phyloP scores from a whole-genome alignment of 2,329 filamentous ascomycete species.

The Tolypocladium ovalisporum region DNA sequence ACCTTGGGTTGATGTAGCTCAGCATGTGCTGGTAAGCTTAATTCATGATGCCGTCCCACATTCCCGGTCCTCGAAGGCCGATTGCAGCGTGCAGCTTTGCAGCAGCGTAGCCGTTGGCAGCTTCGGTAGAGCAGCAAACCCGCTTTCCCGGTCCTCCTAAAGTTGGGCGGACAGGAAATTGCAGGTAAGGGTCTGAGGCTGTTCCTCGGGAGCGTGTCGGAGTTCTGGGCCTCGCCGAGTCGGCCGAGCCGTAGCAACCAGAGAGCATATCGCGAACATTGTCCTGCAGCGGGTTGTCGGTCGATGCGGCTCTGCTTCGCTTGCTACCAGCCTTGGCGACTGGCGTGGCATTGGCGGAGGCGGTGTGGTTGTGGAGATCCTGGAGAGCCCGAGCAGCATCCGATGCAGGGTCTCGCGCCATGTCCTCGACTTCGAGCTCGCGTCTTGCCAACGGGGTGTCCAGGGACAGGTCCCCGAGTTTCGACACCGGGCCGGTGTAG shows the following conservation, averaged over 20 bases:
- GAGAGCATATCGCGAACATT: constrained; percentile 54
- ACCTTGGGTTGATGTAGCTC: not conserved
- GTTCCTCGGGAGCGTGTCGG: constrained; percentile 23
- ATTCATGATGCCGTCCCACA: constrained; percentile 56
- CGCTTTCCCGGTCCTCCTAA: constrained; percentile 48
- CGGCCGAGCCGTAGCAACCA: constrained; percentile 17
- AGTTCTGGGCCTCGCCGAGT: constrained; percentile 22
- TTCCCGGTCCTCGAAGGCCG: constrained; percentile 45
- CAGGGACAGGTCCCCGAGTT: constrained; percentile 37
- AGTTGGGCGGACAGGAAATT: constrained; percentile 29
- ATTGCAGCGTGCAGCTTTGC: constrained; percentile 36
- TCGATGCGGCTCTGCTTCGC: constrained; percentile 47
- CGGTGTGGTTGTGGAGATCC: constrained; percentile 45
- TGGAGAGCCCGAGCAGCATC: constrained; percentile 49
- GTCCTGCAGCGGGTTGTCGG: constrained; percentile 52
- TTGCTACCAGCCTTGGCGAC: constrained; percentile 36
- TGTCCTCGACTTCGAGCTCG: constrained; percentile 34
- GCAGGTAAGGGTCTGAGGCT: constrained; percentile 15
- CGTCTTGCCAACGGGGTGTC: constrained; percentile 35
- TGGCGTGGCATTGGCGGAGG: constrained; percentile 24
- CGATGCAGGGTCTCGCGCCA: constrained; percentile 30
- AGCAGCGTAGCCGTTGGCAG: constrained; percentile 34
- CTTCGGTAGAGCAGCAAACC: constrained; percentile 55
- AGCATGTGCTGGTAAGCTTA: constrained; percentile 19
- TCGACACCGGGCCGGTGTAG: constrained; percentile 41